Base-by-base conservation (phyloP, 2,329 filamentous ascomycete genomes). In the Venturia nashicola region DNA sequence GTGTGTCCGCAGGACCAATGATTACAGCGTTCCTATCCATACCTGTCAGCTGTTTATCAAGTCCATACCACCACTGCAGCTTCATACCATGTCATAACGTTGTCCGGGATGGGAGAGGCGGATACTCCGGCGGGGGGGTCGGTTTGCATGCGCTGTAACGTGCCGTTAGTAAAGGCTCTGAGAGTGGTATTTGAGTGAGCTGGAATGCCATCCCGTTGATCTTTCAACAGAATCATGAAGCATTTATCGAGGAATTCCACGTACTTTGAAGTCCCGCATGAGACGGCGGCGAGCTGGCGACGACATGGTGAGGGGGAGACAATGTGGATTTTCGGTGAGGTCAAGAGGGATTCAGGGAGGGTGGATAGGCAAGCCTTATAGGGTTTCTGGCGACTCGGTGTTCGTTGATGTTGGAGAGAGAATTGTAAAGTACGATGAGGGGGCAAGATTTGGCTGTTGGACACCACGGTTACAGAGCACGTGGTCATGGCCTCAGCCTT, bases 241-340 rank as follows among this genome's bases (percentile, higher is more conserved):
- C 32, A 36, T 16, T 36, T 36, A 34, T 36, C 23, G 6, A 42
- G 39, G 59, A 62, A n/a, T 27, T 34, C 34, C 42, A 54, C 61
- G 12, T 76, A 95, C 91, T 89, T 97, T 97, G 85, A 97, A 97
- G 81, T 97, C 94, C 76, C 94, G 90, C 94, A 99, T 97, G 76
- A 99, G 82, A 74, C 94, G 91, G 75, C 94, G 90, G 75, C 94
- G 89, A 70, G 94, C 94, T 70, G 93, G 89, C 68, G 94, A 97
- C 71, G 93, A 97, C 93, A 90, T 91, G 70, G 69, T 78, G 63
- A 20, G 16, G 44, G 20, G 7, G 27, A 61, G 32, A 34, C 18
- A 34, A 59, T 36, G 39, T 59, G n/a, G 51, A n/a, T 63, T 23
- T 44, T 27, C 18, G 46, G 27, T 39, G 16, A 40, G 54, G 14